Evolutionary conservation across 352 stramenopile genomes (phyloP).

Genomic region (Globisporangium abappressorium): DNA sequence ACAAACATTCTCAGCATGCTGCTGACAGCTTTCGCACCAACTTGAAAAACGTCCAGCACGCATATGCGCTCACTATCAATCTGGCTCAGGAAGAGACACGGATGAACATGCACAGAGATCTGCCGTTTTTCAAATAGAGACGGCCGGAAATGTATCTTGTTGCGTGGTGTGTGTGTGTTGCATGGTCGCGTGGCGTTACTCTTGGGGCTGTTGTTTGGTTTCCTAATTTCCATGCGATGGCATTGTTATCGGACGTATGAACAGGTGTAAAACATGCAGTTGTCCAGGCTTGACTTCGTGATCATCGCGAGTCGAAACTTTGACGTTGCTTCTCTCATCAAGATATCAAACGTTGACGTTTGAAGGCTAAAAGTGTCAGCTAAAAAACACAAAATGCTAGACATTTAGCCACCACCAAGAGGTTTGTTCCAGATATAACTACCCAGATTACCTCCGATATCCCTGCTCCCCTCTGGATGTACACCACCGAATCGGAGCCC

Average conservation of each 20-base stretch:
- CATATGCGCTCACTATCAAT: background rate
- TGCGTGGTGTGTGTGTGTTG: background rate
- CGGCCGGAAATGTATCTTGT: background rate
- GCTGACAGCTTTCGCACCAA: background rate
- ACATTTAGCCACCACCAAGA: too few species aligned
- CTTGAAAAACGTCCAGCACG: background rate
- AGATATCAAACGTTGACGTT: background rate
- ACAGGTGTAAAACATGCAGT: background rate
- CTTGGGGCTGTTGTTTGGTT: background rate
- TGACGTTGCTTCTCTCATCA: background rate
- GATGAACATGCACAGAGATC: background rate
- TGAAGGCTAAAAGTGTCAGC: background rate
- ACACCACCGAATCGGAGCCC: too few species aligned
- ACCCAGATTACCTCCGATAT: too few species aligned
- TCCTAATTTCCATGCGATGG: background rate
- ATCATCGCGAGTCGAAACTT: background rate
- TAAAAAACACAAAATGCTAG: too few species aligned
- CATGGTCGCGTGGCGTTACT: background rate
- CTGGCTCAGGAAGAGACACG: background rate
- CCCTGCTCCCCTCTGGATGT: too few species aligned
- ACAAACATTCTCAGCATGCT: background rate
- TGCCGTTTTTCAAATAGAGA: background rate
- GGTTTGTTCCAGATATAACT: too few species aligned
- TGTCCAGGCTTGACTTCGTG: background rate
- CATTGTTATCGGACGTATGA: slow-evolving; percentile 22